Base-by-base conservation (phyloP, 805 yeast species). In the Blastobotrys peoriensis region DNA sequence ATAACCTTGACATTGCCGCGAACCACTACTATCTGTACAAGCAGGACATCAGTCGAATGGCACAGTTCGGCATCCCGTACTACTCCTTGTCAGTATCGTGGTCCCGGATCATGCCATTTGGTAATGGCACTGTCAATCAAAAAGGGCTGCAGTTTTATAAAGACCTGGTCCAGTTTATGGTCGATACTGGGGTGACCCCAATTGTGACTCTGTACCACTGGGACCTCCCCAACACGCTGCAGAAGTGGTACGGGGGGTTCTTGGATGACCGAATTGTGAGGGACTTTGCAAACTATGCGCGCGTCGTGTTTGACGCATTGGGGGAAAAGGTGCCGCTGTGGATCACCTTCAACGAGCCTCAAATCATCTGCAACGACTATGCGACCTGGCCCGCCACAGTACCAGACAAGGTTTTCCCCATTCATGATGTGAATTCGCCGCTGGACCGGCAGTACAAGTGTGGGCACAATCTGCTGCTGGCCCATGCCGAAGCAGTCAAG, bases 301-400 rank as follows among this genome's bases (percentile, higher is more conserved):
- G 57, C 28, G 57, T 57, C 17, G 56, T 62, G 9, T 54, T 63
- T 42, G 49, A 60, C 25, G 62, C 59, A 42, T 57, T 52, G 38
- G 62, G 61, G 10, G 61, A 56, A 27, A 55, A 62, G 41, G 67
- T 63, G 13, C 58, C 59, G n/a, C 30, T 50, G n/a, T 64, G 61
- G 59, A 44, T 64, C 40, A 59, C 63, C 1, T 53, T 60, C 41
- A 64, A 64, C 44, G 67, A 64, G 42, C 68, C 67, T n/a, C 48
- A 51, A 21, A 39, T 53, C 3, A 25, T 49, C 35, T 46, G 46
- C 50, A 41, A 33, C 34, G 47, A 30, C 37, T 47, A 35, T 18
- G 44, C 34, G 38, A 44, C 46, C 19, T 38, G 47, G 52, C 57
- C 55, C 2, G 50, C 36, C 3, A 45, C 39, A 44, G 57, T 49